Conservation (phyloP, 306 rosid species). For the Cucurbita maxima region DNA sequence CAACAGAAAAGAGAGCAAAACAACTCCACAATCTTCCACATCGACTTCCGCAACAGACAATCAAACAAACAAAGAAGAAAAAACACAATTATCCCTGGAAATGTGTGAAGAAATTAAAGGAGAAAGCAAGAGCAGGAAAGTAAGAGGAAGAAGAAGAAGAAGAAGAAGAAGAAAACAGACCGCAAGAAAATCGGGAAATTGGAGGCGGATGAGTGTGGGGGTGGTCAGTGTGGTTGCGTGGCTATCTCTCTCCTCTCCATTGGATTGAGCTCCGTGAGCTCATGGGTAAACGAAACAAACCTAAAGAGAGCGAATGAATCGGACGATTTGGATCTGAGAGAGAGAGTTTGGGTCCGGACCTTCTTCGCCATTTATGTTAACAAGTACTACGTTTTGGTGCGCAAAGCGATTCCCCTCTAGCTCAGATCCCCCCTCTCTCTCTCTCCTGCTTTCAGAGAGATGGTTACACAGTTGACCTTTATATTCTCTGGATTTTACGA, state of each 20-base stretch:
- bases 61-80: neutral
- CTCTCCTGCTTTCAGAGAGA: neutral
- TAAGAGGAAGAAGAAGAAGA: no score
- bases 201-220: neutral
- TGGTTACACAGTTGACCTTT: neutral
- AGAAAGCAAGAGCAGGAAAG: neutral
- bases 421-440: conserved; percentile 5
- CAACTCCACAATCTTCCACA: neutral
- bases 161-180: neutral
- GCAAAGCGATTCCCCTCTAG: conserved; percentile 14
- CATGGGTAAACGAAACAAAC: neutral
- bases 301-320: conserved; percentile 4
- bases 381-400: conserved; percentile 6
- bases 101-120: no score
- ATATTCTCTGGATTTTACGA: neutral
- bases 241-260: conserved; percentile 2
- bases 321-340: conserved; percentile 21
- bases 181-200: neutral
- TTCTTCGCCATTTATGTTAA: conserved; percentile 14
- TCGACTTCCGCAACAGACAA: conserved; percentile 1
- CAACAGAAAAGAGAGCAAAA: neutral
- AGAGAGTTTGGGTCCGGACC: conserved; percentile 48
- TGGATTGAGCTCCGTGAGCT: conserved; percentile 22
- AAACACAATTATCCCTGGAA: neutral
- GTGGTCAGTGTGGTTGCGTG: neutral